Base-by-base conservation (phyloP, 345 rosid species). In the Conringia planisiliqua region DNA sequence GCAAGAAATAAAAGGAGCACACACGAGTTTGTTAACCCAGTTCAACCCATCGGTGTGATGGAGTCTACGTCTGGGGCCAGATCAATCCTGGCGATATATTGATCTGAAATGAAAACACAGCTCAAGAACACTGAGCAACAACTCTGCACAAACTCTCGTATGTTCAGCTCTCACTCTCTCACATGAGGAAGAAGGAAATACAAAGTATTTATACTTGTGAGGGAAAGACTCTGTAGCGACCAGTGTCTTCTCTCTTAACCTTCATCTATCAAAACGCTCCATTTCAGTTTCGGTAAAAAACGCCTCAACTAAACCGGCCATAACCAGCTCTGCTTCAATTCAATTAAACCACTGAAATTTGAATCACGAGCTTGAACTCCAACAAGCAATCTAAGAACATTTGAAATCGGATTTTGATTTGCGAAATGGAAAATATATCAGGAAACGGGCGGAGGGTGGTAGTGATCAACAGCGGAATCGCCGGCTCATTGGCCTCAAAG, bases 381-480 rank as follows among this genome's bases (percentile, higher is more conserved):
- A 70, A 32, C 17, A 43, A 44, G 24, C 1, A 35, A 13, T 58
- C 29, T 18, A 5, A 58, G 4, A 74, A 56, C 12, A 10, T 57
- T 55, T 17, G 20, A 1, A 14, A 2, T 10, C 12, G 13, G 51
- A 57, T 2, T 40, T 32, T 50, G 7, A 66, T 59, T 29, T 54
- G 33, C 16, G 4, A 59, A 29, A 76, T 76, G 71, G 52, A 67
- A 30, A 20, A 2, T 5, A 30, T 5, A 46, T 79, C 64, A 63
- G 80, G 73, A 58, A 72, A 55, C 0, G 72, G 43, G 7, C 84
- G 60, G 75, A 77, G 79, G 18, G 77, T 87, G 71, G 85, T 90
- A 57, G 78, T 90, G 6, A 62, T 90, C 17, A 92, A 92, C 38
- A 91, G 96, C 0, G 92, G 90, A 10, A 26, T 89, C 51, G 92